Base-by-base conservation (phyloP, 1,284 basidiomycete genomes). In the Omphalotus olearius region DNA sequence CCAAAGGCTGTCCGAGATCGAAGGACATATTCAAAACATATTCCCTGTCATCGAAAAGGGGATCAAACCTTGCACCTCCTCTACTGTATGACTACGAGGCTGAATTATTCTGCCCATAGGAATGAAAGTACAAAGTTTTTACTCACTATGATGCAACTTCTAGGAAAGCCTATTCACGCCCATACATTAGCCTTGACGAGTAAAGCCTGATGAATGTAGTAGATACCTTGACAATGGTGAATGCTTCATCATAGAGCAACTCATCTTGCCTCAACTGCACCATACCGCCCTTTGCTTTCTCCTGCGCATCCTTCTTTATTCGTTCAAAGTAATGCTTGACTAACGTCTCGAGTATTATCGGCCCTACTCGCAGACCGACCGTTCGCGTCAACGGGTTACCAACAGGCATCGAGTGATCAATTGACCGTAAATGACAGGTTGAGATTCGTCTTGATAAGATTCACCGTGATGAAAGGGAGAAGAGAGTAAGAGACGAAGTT, bases 291-390 rank as follows among this genome's bases (percentile, higher is more conserved):
- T 38, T 36, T n/a, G 53, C 56, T 28, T 65, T 62, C 30, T 64
- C 62, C 7, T 59, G 54, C 6, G 60, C 64, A 26, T 51, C 50
- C 36, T 45, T 46, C 64, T 74, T 78, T 44, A 82, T 66, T 13
- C 79, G 74, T 37, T 86, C 82, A 41, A 93, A 79, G 66, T 90
- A 94, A 64, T 93, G 91, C 64, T 86, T 89, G 63, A 93, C 73
- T 14, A 93, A 73, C 0, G 88, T 91, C 59, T 87, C 89, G 18
- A 93, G 66, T 40, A 93, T 72, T 50, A 92, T 69, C 3, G 90
- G 89, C 0, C 88, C 90, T 28, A 88, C 72, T 59, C 74, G 78
- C 52, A 88, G 66, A 38, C 85, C 78, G 35, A 80, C 77, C 51
- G 82, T 75, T 28, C 82, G 73, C 30, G 83, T 77, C 43, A 89